Percentiles rank a stretch among this genome's conserved stretches.
phyloP scores from a whole-genome alignment of 139 green algal genomes.

The Axilococcus clingmanii region DNA sequence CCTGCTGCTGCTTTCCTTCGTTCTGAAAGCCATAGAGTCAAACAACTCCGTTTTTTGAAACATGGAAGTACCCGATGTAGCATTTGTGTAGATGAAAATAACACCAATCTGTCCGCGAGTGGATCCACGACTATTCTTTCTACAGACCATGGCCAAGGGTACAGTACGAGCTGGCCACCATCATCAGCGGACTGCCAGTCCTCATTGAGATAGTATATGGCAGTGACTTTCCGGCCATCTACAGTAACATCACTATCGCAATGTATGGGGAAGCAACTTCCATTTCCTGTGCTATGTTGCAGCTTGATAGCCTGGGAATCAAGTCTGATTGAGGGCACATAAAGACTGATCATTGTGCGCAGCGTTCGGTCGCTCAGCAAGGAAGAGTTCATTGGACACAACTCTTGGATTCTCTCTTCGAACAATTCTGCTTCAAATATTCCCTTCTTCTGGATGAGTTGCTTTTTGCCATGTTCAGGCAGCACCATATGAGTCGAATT shows the following conservation, averaged over 20 bases:
- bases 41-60: slow-evolving; percentile 38
- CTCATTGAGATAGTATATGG: slow-evolving; percentile 64
- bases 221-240: slow-evolving; percentile 50
- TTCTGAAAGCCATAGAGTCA: slow-evolving; percentile 65
- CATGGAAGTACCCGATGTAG: slow-evolving; percentile 50
- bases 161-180: slow-evolving; percentile 59
- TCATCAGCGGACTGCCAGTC: slow-evolving; percentile 33
- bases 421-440: slow-evolving; percentile 42
- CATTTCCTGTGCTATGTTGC: slow-evolving; percentile 35
- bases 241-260: slow-evolving; percentile 53
- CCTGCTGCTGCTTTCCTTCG: neutral
- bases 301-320: slow-evolving; percentile 65
- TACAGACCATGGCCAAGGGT: slow-evolving; percentile 52
- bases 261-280: slow-evolving; percentile 73
- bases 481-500: slow-evolving; percentile 64
- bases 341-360: slow-evolving; percentile 52
- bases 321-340: slow-evolving; percentile 40
- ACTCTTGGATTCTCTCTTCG: slow-evolving; percentile 8
- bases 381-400: slow-evolving; percentile 31
- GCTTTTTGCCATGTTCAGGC: neutral
- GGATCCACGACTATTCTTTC: slow-evolving; percentile 23
- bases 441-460: slow-evolving; percentile 43
- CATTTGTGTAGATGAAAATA: slow-evolving; percentile 64
- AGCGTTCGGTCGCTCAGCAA: slow-evolving; percentile 47
- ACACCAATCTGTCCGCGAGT: slow-evolving; percentile 46